A percentile compares a stretch with the other conserved stretches of the same genome.
Evolutionary conservation across 2,329 filamentous ascomycete species (phyloP).

Genomic region (Aspergillus texensis): DNA sequence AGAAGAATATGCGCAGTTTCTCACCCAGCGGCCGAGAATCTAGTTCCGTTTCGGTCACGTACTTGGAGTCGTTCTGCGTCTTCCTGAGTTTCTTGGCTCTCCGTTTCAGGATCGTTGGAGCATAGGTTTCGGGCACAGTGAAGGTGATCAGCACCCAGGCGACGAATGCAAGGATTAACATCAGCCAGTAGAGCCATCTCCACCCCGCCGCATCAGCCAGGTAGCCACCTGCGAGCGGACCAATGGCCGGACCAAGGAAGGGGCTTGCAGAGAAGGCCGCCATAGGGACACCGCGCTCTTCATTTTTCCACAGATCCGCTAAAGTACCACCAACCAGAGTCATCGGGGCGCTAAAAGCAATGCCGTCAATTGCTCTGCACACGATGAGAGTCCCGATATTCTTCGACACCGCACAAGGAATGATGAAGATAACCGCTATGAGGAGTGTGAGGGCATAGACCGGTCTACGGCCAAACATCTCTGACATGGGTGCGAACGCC

Average conservation of each 20-base stretch:
- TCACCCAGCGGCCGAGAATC: slow-evolving; percentile 70
- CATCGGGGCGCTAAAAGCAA: slow-evolving; percentile 84
- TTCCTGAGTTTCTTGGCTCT: slow-evolving; percentile 74
- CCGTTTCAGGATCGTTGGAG: slow-evolving; percentile 72
- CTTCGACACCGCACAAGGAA: slow-evolving; percentile 74
- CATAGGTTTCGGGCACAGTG: slow-evolving; percentile 89
- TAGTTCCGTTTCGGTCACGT: slow-evolving; percentile 80
- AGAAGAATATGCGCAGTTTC: slow-evolving; percentile 71
- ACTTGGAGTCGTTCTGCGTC: slow-evolving; percentile 65
- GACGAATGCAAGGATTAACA: slow-evolving; percentile 71
- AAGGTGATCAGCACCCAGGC: slow-evolving; percentile 79
- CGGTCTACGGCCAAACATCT: slow-evolving; percentile 71
- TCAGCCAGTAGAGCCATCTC: slow-evolving; percentile 87
- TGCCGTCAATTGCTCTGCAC: slow-evolving; percentile 76
- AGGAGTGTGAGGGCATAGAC: slow-evolving; percentile 72
- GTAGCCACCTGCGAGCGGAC: slow-evolving; percentile 76
- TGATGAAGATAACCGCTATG: slow-evolving; percentile 75
- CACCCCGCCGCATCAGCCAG: slow-evolving; percentile 70
- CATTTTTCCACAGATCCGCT: slow-evolving; percentile 80
- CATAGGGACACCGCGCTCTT: slow-evolving; percentile 85
- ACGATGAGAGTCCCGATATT: slow-evolving; percentile 78
- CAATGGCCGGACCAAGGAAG: slow-evolving; percentile 78
- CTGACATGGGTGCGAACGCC: slow-evolving; percentile 76
- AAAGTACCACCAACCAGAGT: slow-evolving; percentile 81
- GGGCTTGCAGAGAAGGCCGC: slow-evolving; percentile 81